These are phyloP conservation scores for Talaromyces proteolyticus DNA, from an alignment of 495 filamentous ascomycete species.

Conservation along the genomic window DNA sequence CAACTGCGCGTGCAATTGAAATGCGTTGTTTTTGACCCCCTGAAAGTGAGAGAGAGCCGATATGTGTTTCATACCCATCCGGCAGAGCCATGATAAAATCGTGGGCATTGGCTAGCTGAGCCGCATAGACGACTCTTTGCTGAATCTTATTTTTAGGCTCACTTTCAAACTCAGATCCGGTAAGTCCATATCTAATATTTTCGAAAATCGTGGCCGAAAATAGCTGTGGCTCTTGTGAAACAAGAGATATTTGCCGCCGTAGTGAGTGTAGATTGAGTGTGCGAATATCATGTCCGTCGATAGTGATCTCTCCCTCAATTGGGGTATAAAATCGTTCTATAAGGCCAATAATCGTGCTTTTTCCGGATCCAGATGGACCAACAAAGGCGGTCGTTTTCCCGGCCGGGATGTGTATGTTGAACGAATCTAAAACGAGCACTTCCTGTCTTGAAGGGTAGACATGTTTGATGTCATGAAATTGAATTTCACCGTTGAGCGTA, in stretches of 20 bases:
- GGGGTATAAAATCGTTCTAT: slow-evolving; percentile 93
- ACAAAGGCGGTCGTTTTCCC: slow-evolving; percentile 86
- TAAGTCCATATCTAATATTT: slow-evolving; percentile 83
- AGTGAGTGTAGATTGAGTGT: slow-evolving; percentile 85
- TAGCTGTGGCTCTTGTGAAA: slow-evolving; percentile 65
- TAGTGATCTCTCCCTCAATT: slow-evolving; percentile 66
- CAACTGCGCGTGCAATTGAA: slow-evolving; percentile 80
- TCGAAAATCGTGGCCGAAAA: slow-evolving; percentile 83
- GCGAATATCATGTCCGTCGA: slow-evolving; percentile 81
- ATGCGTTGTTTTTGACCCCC: slow-evolving; percentile 98
- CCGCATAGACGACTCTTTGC: slow-evolving; percentile 74
- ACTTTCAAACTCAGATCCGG: slow-evolving; percentile 73
- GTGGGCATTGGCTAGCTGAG: slow-evolving; percentile 88
- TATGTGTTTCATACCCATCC: slow-evolving; percentile 87
- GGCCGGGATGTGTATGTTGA: slow-evolving; percentile 71
- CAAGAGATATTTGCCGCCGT: slow-evolving; percentile 83
- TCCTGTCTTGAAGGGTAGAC: slow-evolving; percentile 92
- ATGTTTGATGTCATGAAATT: slow-evolving; percentile 63
- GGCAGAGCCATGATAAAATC: slow-evolving; percentile 80
- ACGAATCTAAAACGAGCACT: slow-evolving; percentile 77
- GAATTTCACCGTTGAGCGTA: slow-evolving; percentile 34
- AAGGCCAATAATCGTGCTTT: slow-evolving; percentile 87
- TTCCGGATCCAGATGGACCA: slow-evolving; percentile 82
- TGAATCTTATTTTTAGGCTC: slow-evolving; percentile 30
- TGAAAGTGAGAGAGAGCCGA: slow-evolving; percentile 87